Evolutionary conservation across 1,284 basidiomycete genomes (phyloP).

Genomic region (Leccinum pachyderme): DNA sequence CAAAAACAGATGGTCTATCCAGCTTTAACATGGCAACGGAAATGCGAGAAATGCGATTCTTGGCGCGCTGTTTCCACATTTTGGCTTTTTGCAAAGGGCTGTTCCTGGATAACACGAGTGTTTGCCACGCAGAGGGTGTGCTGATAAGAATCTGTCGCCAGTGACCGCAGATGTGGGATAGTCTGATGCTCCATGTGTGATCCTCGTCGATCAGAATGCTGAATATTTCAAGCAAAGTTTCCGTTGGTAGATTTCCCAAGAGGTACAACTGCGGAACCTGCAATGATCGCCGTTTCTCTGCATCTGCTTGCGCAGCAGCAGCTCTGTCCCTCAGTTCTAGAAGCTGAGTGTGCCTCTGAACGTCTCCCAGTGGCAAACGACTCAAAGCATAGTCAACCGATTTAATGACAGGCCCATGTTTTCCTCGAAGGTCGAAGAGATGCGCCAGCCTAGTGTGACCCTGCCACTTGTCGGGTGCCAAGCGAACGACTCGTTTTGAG

Average conservation of each 20-base stretch:
- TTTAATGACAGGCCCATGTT: constrained; percentile 40
- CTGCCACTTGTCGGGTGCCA: constrained; percentile 63
- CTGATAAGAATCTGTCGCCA: constrained; percentile 55
- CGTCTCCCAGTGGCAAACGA: constrained; percentile 39
- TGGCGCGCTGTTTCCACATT: constrained; percentile 57
- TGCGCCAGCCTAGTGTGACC: constrained; percentile 50
- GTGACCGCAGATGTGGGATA: constrained; percentile 55
- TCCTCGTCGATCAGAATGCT: constrained; percentile 41
- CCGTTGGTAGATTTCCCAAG: constrained; percentile 57
- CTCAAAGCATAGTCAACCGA: constrained; percentile 48
- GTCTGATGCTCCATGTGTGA: constrained; percentile 40
- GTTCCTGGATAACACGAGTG: constrained; percentile 51
- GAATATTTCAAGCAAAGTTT: constrained; percentile 59
- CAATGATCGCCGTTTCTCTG: constrained; percentile 6
- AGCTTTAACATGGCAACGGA: constrained; percentile 22
- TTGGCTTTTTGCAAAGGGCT: constrained; percentile 49
- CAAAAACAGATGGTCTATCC: constrained; percentile 31
- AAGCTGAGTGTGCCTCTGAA: constrained; percentile 38
- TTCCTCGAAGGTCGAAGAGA: constrained; percentile 43
- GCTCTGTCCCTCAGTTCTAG: constrained; percentile 36
- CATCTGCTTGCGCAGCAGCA: constrained; percentile 24
- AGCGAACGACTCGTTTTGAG: constrained; percentile 59
- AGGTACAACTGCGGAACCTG: constrained; percentile 30
- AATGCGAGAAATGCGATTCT: constrained; percentile 47
- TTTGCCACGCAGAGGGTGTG: constrained; percentile 56